phyloP scores from a whole-genome alignment of 2,329 filamentous ascomycete species.

The Cercospora sp. region DNA sequence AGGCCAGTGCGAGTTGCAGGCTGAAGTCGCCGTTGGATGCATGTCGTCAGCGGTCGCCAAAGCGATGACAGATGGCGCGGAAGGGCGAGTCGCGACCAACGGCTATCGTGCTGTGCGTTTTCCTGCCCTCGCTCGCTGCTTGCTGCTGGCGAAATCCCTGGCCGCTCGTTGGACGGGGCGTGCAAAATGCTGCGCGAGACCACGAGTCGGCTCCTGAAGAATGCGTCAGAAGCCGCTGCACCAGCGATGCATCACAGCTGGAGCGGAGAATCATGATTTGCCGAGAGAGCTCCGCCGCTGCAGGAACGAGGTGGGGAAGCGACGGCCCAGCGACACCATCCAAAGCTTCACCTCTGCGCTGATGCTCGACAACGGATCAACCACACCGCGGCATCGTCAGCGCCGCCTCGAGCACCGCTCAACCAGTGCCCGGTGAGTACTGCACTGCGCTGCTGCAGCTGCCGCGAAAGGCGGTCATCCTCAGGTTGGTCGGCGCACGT shows the following conservation, averaged over 20 bases:
- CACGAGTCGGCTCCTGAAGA: constrained; percentile 12
- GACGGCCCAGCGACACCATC: not conserved
- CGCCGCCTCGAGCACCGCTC: not conserved
- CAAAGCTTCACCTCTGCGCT: constrained; percentile 2
- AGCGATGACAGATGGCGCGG: not conserved
- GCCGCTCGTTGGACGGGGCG: constrained; percentile 1
- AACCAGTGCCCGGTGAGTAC: not conserved
- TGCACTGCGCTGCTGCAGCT: not conserved
- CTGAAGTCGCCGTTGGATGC: not conserved
- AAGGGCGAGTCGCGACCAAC: not conserved
- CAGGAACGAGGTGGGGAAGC: constrained; percentile 7
- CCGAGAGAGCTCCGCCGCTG: not conserved
- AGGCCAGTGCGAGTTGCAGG: not conserved
- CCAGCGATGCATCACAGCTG: not conserved
- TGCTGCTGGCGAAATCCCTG: not conserved
- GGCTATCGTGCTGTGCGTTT: not conserved
- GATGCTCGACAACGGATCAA: too few relatives aligned
- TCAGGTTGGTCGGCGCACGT: not conserved
- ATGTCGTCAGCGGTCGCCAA: not conserved
- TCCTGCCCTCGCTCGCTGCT: too few relatives aligned
- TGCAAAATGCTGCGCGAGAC: not conserved
- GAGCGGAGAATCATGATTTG: not conserved
- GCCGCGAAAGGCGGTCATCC: not conserved
- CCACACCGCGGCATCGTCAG: not conserved
- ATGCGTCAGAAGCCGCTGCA: constrained; percentile 8